Base-by-base conservation (phyloP, 805 yeast species). In the Yamadazyma endophytica region DNA sequence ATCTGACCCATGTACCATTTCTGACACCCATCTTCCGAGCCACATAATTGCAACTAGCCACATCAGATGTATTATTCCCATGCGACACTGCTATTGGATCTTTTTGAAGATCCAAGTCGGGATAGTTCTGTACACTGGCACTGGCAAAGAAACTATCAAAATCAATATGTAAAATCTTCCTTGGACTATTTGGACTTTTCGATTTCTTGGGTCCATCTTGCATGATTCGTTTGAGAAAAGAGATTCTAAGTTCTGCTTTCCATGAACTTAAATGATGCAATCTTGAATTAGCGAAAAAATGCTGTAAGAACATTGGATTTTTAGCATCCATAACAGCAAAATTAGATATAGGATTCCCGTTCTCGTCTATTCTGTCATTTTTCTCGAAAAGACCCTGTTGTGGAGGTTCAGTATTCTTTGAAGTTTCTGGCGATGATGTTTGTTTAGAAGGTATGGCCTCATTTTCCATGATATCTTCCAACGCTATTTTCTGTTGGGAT, bases 101-200 rank as follows among this genome's bases (percentile, higher is more conserved):
- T 37, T 26, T 67, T 21, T 44, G 56, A 38, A 75, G 68, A 36
- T 74, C 75, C 12, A 80, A 49, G 2, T 76, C 66, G 0, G 82
- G 80, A 24, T 66, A 61, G 11, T 58, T 64, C 33, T 78, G 57
- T 3, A 85, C 73, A 0, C 96, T 83, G 0, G 82, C 96, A 0
- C 94, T 72, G 2, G 89, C 97, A 58, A 90, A 90, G 48, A 92
- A 90, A 42, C 95, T 87, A 54, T 90, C 98, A 54, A 88, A 90
- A 53, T 90, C 98, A 20, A 90, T 69, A 53, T 90, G 97, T 33
- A 89, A 51, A 7, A 89, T 73, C 1, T 70, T 50, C 7, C 3
- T 18, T 9, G 13, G 20, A 9, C 17, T 21, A 13, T 17, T 23
- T 9, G n/a, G 12, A n/a, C 19, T 22, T 17, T 8, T 30, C 28